Evolutionary conservation across 2,329 filamentous ascomycete genomes (phyloP), one percentile per base, ranked within the genome.

Genomic region (Drechslerella coelobrocha): DNA sequence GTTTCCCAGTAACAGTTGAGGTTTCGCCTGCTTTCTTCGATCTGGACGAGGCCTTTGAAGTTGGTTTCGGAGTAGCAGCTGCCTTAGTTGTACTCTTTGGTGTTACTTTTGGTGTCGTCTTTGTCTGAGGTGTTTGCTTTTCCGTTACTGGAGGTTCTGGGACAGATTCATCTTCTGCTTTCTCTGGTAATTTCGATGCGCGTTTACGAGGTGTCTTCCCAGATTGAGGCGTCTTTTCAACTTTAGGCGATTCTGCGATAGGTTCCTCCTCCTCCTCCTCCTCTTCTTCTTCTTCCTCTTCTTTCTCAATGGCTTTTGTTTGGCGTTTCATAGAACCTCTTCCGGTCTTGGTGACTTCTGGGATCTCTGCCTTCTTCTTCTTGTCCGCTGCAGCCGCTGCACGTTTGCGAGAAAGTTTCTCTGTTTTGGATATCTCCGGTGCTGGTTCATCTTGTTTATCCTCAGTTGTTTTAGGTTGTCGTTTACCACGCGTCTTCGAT

Each of bases 171-270:
- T 50, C 52, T n/a, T 47, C 54, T 2, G 47, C 43, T 37, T 53
- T 59, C 14, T 54, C 57, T 5, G 29, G 23, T 1, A 21, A 23
- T 27, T 24, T 62, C 14, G 56, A 51, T 21, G 51, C 39, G 21
- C 60, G 55, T 26, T 72, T 66, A 6, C 52, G 29, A 23, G 56
- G 41, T 2, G 63, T 34, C 17, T 56, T 68, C 82, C 84, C 14
- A 73, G 54, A 47, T 14, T 55, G 17, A 8, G 74, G 65, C 41
- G 74, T 73, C 21, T 61, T 51, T 12, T 31, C 29, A 12, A 12
- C 29, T 31, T 31, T 31, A 12, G 29, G 29, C 10, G 47, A 37
- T 14, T 43, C 48, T 21, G 48, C 5, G 2, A 24, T 37, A 7
- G 62, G 45, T 23, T 61, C 72, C 26, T 73, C 69, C 9, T 57